A percentile compares a stretch with the other conserved stretches of the same genome.
Conservation (phyloP, 1,284 basidiomycete species). For the Heterobasidion irregulare region DNA sequence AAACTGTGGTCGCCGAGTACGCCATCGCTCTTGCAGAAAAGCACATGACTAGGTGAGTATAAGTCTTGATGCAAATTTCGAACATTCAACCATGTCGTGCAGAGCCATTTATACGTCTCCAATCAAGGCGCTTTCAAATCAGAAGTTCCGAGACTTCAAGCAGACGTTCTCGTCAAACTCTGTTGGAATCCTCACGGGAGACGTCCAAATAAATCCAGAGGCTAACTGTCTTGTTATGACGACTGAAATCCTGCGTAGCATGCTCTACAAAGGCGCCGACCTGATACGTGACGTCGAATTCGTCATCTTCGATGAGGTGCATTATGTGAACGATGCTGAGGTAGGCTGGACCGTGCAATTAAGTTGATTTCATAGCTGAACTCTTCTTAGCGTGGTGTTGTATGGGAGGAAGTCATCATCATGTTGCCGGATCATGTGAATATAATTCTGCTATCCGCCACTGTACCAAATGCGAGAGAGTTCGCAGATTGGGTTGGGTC, state of each 20-base stretch:
- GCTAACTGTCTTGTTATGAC: slow-evolving; percentile 97
- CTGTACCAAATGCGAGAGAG: slow-evolving; percentile 96
- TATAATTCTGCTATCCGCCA: slow-evolving; percentile 95
- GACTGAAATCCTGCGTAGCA: slow-evolving; percentile 97
- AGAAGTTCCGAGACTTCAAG: slow-evolving; percentile 99
- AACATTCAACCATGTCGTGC: neutral
- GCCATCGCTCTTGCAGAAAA: slow-evolving; percentile 94
- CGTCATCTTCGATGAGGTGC: slow-evolving; percentile 99
- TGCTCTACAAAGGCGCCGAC: slow-evolving; percentile 99
- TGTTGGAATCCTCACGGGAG: slow-evolving; percentile 96
- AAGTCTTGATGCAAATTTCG: neutral
- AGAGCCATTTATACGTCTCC: slow-evolving; percentile 99
- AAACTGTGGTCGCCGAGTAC: slow-evolving; percentile 99
- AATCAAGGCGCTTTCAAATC: slow-evolving; percentile 98
- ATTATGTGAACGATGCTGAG: slow-evolving; percentile 99
- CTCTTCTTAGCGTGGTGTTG: slow-evolving; percentile 80
- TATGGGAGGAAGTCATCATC: slow-evolving; percentile 99
- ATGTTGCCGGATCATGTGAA: slow-evolving; percentile 97
- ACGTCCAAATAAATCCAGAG: slow-evolving; percentile 99
- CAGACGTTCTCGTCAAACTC: slow-evolving; percentile 88
- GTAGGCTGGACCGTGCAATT: slow-evolving; percentile 31
- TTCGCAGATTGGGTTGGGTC: slow-evolving; percentile 99
- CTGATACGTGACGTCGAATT: slow-evolving; percentile 98
- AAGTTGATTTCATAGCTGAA: neutral
- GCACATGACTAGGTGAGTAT: slow-evolving; percentile 89